Evolutionary conservation across 139 green algal genomes (phyloP).

Genomic region (Haematococcus lacustris): DNA sequence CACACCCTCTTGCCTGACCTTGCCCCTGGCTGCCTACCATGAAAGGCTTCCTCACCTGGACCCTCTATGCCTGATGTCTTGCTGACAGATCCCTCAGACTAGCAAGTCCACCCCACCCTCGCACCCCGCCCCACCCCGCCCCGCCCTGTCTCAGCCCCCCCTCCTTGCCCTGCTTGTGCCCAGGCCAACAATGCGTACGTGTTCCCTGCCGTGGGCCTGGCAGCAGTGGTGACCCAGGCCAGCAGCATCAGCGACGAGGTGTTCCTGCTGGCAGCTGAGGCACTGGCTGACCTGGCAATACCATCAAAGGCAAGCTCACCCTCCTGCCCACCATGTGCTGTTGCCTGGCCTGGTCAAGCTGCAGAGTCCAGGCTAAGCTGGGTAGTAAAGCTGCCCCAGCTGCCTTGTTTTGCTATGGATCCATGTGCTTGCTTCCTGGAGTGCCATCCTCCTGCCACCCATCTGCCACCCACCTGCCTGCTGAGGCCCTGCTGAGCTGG

Average conservation of each 20-base stretch:
- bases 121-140: slow-evolving; percentile 13
- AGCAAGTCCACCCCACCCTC: slow-evolving; percentile 5
- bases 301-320: neutral
- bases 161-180: no score
- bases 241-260: slow-evolving; percentile 54
- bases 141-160: neutral
- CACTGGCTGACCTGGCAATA: slow-evolving; percentile 34
- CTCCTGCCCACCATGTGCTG: neutral
- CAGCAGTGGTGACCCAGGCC: slow-evolving; percentile 39
- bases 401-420: neutral
- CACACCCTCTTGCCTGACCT: no score
- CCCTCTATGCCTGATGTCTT: no score
- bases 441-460: neutral
- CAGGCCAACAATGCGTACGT: slow-evolving; percentile 76
- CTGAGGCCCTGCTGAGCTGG: no score
- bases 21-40: no score
- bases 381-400: no score
- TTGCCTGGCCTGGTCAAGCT: neutral
- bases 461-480: neutral
- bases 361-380: no score
- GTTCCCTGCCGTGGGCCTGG: slow-evolving; percentile 57
- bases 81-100: no score
- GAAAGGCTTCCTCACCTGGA: no score
- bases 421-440: neutral
- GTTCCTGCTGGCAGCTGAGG: slow-evolving; percentile 66